Conservation (phyloP, 23 red algal species). For the Pyropia yezoensis region DNA sequence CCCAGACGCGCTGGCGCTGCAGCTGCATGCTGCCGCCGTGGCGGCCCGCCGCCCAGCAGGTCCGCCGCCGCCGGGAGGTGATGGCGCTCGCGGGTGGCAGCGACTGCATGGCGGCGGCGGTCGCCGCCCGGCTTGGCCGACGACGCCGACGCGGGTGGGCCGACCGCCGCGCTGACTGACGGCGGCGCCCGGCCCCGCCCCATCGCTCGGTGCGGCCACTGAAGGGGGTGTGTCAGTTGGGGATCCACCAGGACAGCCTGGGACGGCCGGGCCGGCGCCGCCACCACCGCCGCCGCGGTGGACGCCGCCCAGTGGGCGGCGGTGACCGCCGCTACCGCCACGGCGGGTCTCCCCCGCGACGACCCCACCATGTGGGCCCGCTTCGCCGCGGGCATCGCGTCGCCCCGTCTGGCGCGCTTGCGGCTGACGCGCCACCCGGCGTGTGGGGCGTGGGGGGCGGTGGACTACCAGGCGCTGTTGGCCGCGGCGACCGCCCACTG, state of each 20-base stretch:
- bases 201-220: slow-evolving; percentile 26
- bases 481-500: too few species aligned
- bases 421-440: too few species aligned
- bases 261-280: too few species aligned
- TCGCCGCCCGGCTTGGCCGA: slow-evolving; percentile 43
- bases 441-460: too few species aligned
- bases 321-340: too few species aligned
- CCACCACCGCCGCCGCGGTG: too few species aligned
- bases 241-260: background rate
- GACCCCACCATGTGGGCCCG: slow-evolving; percentile 32
- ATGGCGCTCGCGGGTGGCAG: slow-evolving; percentile 27
- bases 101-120: slow-evolving; percentile 23
- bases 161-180: too few species aligned
- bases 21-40: slow-evolving; percentile 15
- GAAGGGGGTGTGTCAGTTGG: slow-evolving; percentile 34
- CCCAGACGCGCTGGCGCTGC: too few species aligned
- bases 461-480: too few species aligned
- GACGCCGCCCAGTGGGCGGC: too few species aligned
- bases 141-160: background rate
- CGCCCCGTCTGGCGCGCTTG: slow-evolving; percentile 3
- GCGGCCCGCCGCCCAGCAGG: slow-evolving; percentile 9
- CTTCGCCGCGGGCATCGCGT: slow-evolving; percentile 58
- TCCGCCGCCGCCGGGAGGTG: slow-evolving; percentile 25
- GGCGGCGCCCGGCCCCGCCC: too few species aligned
- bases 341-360: too few species aligned